A percentile compares a stretch with the other conserved stretches of the same genome.
Conservation (phyloP, 2,329 filamentous ascomycete species). For the Macrophomina phaseolina region DNA sequence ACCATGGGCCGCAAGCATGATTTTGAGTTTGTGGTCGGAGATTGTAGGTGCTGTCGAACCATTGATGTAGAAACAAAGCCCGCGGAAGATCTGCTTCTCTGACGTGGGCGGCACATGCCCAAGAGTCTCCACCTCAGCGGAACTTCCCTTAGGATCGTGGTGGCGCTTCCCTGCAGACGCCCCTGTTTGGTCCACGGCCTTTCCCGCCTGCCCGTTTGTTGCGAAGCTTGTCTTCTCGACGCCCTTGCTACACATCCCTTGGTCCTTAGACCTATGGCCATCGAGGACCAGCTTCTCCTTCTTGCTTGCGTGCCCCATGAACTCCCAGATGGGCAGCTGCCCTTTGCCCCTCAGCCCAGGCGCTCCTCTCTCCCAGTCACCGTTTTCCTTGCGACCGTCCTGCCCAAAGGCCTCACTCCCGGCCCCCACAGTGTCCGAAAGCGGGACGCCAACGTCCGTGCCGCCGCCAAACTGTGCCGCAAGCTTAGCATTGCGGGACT, state of each 20-base stretch:
- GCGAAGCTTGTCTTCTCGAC: background rate
- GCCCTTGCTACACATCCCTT: background rate
- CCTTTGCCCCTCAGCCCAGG: constrained; percentile 55
- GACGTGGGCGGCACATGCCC: background rate
- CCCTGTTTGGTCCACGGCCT: constrained; percentile 2
- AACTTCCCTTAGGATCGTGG: background rate
- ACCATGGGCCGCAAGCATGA: constrained; percentile 75
- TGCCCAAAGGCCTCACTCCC: constrained; percentile 63
- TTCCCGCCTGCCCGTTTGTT: background rate
- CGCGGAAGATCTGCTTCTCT: constrained; percentile 65
- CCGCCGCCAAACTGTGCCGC: constrained; percentile 69
- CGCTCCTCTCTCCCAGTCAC: constrained; percentile 56
- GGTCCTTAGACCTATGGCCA: constrained; percentile 3
- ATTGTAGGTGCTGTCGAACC: constrained; percentile 81
- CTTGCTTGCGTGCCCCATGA: constrained; percentile 31
- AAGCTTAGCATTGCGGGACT: constrained; percentile 72
- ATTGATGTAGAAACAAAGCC: constrained; percentile 82
- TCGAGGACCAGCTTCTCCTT: constrained; percentile 33
- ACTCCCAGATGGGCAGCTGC: constrained; percentile 50
- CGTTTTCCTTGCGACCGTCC: constrained; percentile 59
- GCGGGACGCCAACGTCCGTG: constrained; percentile 58
- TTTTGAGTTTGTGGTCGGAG: constrained; percentile 86
- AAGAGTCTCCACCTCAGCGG: background rate
- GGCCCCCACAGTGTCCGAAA: constrained; percentile 69
- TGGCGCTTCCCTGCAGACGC: constrained; percentile 2